Percentiles rank a stretch among this genome's conserved stretches.
phyloP scores from a whole-genome alignment of 345 rosid species.

The Hirschfeldia incana region DNA sequence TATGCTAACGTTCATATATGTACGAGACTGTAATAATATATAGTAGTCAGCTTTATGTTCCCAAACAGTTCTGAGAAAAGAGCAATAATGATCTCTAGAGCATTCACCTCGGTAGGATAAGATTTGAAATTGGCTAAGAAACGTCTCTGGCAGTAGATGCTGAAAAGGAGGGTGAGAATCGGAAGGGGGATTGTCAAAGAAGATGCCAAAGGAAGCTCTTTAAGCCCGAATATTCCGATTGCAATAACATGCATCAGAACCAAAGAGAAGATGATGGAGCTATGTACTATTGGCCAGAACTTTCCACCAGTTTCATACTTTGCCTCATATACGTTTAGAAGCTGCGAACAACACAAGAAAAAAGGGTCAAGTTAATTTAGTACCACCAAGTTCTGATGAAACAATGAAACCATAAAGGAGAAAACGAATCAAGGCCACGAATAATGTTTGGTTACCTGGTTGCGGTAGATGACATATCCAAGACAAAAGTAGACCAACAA shows the following conservation, averaged over 20 bases:
- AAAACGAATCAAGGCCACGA: constrained; percentile 19
- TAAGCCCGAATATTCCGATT: constrained; percentile 81
- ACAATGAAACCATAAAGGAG: too few relatives aligned
- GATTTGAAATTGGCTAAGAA: constrained; percentile 67
- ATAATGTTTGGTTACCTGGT: constrained; percentile 60
- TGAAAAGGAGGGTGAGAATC: constrained; percentile 72
- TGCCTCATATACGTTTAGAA: constrained; percentile 68
- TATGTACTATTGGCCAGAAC: constrained; percentile 84
- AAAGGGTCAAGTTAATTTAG: constrained; percentile 1
- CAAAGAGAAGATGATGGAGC: constrained; percentile 66
- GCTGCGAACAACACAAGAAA: constrained; percentile 46
- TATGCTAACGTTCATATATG: too few relatives aligned
- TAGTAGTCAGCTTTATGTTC: neutral
- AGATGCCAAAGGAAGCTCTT: constrained; percentile 77
- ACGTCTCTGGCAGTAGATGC: constrained; percentile 68
- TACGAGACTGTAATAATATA: neutral
- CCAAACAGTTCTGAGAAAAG: neutral
- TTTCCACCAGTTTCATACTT: constrained; percentile 77
- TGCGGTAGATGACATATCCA: constrained; percentile 86
- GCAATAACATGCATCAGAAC: constrained; percentile 86
- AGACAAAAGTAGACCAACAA: constrained; percentile 75
- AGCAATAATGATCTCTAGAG: neutral
- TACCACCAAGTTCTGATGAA: constrained; percentile 25
- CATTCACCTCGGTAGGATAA: constrained; percentile 76
- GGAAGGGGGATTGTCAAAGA: constrained; percentile 78